phyloP scores from a whole-genome alignment of 768 basidiomycete genomes.

The Lactifluus piperatus region DNA sequence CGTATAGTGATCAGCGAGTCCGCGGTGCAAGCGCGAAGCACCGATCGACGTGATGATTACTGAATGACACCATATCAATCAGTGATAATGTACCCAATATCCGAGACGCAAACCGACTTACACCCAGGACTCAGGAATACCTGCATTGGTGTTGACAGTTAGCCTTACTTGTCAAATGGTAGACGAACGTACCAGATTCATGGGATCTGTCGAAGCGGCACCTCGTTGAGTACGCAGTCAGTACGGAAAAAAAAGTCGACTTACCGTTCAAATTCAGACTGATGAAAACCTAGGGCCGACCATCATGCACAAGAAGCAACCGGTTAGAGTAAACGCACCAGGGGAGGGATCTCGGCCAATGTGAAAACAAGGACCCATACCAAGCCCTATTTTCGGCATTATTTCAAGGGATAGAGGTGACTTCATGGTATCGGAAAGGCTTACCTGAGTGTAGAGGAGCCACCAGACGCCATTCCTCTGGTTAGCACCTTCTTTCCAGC shows the following conservation, averaged over 20 bases:
- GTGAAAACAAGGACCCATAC: neutral
- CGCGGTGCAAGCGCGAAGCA: neutral
- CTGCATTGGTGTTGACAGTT: neutral
- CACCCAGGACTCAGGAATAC: neutral
- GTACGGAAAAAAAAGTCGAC: neutral
- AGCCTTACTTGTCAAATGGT: neutral
- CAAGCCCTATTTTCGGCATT: neutral
- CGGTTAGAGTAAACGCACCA: neutral
- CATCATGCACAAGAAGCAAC: neutral
- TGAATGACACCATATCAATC: neutral
- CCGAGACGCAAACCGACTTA: neutral
- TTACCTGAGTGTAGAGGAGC: constrained; percentile 2
- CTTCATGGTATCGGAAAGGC: neutral
- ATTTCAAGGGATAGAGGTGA: neutral
- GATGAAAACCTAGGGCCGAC: neutral
- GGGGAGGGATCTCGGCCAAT: neutral
- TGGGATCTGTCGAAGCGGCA: neutral
- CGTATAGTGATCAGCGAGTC: too few relatives aligned
- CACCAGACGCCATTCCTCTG: neutral
- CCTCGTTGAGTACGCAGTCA: neutral
- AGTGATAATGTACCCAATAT: neutral
- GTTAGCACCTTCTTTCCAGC: neutral
- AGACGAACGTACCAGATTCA: neutral
- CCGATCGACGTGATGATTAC: neutral
- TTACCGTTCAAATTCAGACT: constrained; percentile 1